Evolutionary conservation across 2,329 filamentous ascomycete genomes (phyloP).

Genomic region (Ophiocordyceps camponoti-leonardi): DNA sequence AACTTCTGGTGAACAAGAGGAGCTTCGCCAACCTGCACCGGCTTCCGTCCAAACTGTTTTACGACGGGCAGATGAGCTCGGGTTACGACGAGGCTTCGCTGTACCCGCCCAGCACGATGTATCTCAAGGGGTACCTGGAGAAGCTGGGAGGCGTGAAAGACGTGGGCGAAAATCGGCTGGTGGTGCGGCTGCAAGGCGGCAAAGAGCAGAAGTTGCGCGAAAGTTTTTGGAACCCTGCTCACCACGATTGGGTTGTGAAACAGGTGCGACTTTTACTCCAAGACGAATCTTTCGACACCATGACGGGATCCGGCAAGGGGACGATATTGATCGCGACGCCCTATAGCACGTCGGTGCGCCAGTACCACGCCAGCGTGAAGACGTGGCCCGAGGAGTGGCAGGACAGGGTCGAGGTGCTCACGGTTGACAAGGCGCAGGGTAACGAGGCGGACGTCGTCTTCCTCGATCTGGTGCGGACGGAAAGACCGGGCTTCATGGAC

Average conservation of each 20-base stretch:
- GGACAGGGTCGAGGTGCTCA: constrained; percentile 20
- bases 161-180: constrained; percentile 17
- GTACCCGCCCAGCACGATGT: constrained; percentile 11
- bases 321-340: constrained; percentile 26
- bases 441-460: constrained; percentile 30
- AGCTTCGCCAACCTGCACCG: constrained; percentile 20
- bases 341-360: constrained; percentile 19
- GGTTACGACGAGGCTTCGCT: constrained; percentile 6
- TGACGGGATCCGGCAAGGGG: constrained; percentile 10
- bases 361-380: constrained; percentile 16
- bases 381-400: constrained; percentile 11
- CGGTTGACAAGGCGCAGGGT: constrained; percentile 27
- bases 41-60: constrained; percentile 24
- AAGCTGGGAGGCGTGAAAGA: constrained; percentile 5
- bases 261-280: constrained; percentile 14
- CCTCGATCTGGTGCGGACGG: constrained; percentile 26
- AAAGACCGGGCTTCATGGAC: constrained; percentile 21
- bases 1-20: constrained; percentile 19
- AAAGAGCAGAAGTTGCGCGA: constrained; percentile 10
- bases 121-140: constrained; percentile 14
- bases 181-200: constrained; percentile 14
- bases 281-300: constrained; percentile 14
- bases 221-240: constrained; percentile 23
- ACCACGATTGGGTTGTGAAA: constrained; percentile 19
- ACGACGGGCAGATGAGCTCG: constrained; percentile 19